phyloP scores from a whole-genome alignment of 1,139 yeast genomes.

The Pichia sp. region DNA sequence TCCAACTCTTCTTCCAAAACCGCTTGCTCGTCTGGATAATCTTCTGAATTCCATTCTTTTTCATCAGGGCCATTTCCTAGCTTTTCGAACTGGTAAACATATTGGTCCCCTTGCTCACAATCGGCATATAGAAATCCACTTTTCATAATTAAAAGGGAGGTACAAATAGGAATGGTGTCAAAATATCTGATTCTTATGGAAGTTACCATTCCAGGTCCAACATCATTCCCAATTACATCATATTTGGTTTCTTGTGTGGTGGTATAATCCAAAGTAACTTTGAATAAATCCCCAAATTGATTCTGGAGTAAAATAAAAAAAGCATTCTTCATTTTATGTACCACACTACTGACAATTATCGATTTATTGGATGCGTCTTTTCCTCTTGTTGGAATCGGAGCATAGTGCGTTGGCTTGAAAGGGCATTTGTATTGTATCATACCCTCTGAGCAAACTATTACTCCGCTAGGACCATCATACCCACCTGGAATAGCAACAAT shows the following conservation, averaged over 20 bases:
- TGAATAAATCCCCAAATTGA: conserved; percentile 72
- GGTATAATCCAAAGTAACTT: conserved; percentile 47
- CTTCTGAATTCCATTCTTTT: conserved; percentile 32
- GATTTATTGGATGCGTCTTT: conserved; percentile 35
- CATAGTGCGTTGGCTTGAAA: conserved; percentile 33
- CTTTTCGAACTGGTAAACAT: conserved; percentile 70
- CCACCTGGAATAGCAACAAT: conserved; percentile 48
- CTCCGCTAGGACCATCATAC: conserved; percentile 57
- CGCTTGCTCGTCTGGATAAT: conserved; percentile 31
- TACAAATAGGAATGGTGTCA: conserved; percentile 65
- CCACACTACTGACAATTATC: conserved; percentile 50
- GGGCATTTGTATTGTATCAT: conserved; percentile 43
- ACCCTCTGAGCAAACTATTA: conserved; percentile 47
- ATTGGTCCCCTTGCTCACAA: conserved; percentile 56
- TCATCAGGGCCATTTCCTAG: conserved; percentile 53
- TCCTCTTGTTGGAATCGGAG: conserved; percentile 55
- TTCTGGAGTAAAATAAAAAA: conserved; percentile 75
- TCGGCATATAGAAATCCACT: conserved; percentile 75
- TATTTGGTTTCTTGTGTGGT: conserved; percentile 28
- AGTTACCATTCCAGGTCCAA: conserved; percentile 35
- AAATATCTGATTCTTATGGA: conserved; percentile 54
- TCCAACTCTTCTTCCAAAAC: conserved; percentile 29
- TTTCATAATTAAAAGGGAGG: conserved; percentile 55
- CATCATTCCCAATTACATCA: conserved; percentile 18
- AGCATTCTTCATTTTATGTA: conserved; percentile 59